Evolutionary conservation across 441 rosid genomes (phyloP), one percentile per base, ranked within the genome.

Genomic region (Pelargonium cotyledonis): DNA sequence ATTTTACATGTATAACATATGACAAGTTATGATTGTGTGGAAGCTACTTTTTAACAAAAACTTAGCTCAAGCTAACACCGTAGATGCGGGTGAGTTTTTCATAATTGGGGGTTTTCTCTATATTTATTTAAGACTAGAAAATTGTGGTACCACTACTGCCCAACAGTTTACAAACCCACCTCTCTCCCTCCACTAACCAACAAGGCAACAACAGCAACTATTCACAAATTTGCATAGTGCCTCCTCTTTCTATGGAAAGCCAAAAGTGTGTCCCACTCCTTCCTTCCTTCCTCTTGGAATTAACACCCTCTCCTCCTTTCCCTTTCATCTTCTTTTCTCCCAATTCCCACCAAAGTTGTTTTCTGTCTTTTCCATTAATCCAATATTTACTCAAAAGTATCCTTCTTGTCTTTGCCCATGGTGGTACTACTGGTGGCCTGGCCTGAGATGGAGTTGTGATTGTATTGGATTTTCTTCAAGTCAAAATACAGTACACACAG

Each of bases 191-290:
- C 21, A 5, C 9, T 18, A 0, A 12, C 61, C 11, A 55, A 29
- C 35, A 29, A 29, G 35, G 35, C 35, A 29, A 2, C 35, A 29
- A 29, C 35, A 29, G 35, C 35, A 29, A 29, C 35, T 29, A 29
- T 29, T 29, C 35, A 29, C 61, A 55, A 55, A 16, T 55, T 18
- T 55, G 61, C 23, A 55, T 55, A 16, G 61, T 55, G 61, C 16
- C 61, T 55, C 61, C 26, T 55, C 61, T 55, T 55, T 55, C 61
- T 6, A 53, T 53, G 60, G 60, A 53, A 53, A 53, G 60, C 61
- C 61, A 55, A 55, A 55, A 55, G 23, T 6, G 21, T 23, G 61
- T 1, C 61, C 61, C 6, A 8, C 16, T 23, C 26, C 2, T 23
- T 2, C 2, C 2, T 2, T 29, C 3, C 35, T 29, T 29, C 35